A percentile compares a stretch with the other conserved stretches of the same genome.
Evolutionary conservation across 139 green algal genomes (phyloP).

Genomic region (Trebouxia sp.): DNA sequence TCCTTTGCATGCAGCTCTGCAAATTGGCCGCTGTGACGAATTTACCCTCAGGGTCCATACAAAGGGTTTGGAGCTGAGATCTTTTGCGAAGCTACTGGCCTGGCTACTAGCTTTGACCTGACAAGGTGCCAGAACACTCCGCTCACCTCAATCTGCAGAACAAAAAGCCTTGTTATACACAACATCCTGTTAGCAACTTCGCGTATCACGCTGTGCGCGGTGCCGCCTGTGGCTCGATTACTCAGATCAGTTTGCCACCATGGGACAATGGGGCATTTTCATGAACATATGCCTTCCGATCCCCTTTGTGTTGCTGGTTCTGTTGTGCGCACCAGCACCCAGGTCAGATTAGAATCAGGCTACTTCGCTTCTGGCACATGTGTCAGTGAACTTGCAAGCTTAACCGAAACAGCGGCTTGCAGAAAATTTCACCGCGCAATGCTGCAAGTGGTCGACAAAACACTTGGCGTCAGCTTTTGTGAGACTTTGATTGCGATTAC

Average conservation of each 20-base stretch:
- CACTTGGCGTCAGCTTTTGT: conserved; percentile 37
- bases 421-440: conserved; percentile 30
- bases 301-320: conserved; percentile 32
- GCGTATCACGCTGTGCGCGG: neutral
- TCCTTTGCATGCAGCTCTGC: too few relatives aligned
- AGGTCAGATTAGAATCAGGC: too few relatives aligned
- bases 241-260: neutral
- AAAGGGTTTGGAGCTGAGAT: too few relatives aligned
- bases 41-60: neutral
- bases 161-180: neutral
- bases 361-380: too few relatives aligned
- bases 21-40: neutral
- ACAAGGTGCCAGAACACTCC: too few relatives aligned
- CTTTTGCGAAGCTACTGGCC: conserved; percentile 3
- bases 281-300: conserved; percentile 36
- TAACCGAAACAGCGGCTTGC: too few relatives aligned
- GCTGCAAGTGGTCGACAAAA: conserved; percentile 34
- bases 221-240: neutral
- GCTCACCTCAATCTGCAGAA: neutral
- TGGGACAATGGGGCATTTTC: conserved; percentile 23
- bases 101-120: too few relatives aligned
- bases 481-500: too few relatives aligned
- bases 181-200: neutral
- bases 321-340: conserved; percentile 23
- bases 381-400: too few relatives aligned